Base-by-base conservation (phyloP, 345 rosid species). In the Bretschneidera sinensis region DNA sequence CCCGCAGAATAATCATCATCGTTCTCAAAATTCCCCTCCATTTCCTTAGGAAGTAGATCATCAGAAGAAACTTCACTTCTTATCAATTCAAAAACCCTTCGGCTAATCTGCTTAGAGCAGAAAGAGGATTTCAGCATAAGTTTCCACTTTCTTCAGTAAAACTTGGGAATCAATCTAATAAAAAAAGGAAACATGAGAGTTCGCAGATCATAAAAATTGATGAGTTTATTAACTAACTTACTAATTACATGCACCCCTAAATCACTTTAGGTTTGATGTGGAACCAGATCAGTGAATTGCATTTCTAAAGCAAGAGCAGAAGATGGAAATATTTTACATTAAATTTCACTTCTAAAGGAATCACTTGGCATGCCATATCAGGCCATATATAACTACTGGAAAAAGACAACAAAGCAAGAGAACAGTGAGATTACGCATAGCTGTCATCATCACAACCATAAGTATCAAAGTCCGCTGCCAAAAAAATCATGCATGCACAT, bases 31-130 rank as follows among this genome's bases (percentile, higher is more conserved):
- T 57, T 77, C 55, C 69, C 76, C 57, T 79, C 84, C 54, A 51
- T 57, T 39, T 64, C 83, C 59, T 78, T 79, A 0, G 75, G 67
- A 17, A 43, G 77, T 15, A 61, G 70, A 61, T 70, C 70, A 53
- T 82, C 74, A 24, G 24, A 57, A 17, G 79, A 71, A 63, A 76
- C 49, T 51, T 85, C 95, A 63, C 61, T 81, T 80, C 83, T 81
- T 73, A 83, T 81, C 66, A 81, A 49, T 70, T 80, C 87, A 70
- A 95, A 95, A 43, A 86, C 96, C 81, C 94, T 85, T 51, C 62
- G 82, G 71, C 95, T 91, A 22, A 95, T 86, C 99, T 95, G 95
- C 24, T 23, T 51, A 74, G 59, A 69, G 33, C 24, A 21, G 62
- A 64, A 55, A 35, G 20, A 48, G 49, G 19, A 55, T 15, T 54